Evolutionary conservation across 352 stramenopile species (phyloP), one percentile per base, ranked within the genome.

Genomic region (Globisporangium paroecandrum): DNA sequence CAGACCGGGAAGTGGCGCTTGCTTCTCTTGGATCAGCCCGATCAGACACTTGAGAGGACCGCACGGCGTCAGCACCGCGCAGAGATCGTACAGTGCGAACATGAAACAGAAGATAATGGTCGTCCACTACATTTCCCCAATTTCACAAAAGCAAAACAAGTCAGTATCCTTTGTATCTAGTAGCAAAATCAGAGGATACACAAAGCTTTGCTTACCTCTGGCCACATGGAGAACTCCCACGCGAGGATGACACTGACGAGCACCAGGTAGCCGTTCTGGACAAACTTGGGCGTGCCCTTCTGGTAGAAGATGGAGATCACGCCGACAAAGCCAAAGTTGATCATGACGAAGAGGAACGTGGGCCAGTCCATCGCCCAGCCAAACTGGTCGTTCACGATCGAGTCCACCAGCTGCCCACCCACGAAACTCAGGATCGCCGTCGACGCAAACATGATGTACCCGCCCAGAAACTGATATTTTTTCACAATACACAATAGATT

Each of bases 31-130:
- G 72, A 99, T 98, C 24, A 99, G 71, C 29, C 94, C 85, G 56
- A 96, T 88, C 71, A 78, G 97, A 71, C 70, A 96, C 85, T 90
- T 98, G 32, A 99, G 80, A 25, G 98, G 98, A 12, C 98, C 98
- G 74, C 96, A 99, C 0, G 98, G 98, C 6, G 97, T 98, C 5
- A 99, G 76, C 9, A 99, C 98, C 5, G 98, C 98, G 72, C 95
- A 99, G 9, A 99, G 78, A 85, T 99, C 98, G 78, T 99, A 99
- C 41, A 98, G 79, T 3, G 96, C 98, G 69, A 99, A 93, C 78
- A 98, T 97, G 62, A 98, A 83, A 43, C 92, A 93, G 60, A 98
- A 94, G 22, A 84, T 92, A 75, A 94, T 95, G 27, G 88, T 96
- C 32, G 88, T 97, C 89, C 89, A 98, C 78, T 89, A 34, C 38